phyloP scores from a whole-genome alignment of 2,329 filamentous ascomycete genomes.

The Aspergillus versicolor region DNA sequence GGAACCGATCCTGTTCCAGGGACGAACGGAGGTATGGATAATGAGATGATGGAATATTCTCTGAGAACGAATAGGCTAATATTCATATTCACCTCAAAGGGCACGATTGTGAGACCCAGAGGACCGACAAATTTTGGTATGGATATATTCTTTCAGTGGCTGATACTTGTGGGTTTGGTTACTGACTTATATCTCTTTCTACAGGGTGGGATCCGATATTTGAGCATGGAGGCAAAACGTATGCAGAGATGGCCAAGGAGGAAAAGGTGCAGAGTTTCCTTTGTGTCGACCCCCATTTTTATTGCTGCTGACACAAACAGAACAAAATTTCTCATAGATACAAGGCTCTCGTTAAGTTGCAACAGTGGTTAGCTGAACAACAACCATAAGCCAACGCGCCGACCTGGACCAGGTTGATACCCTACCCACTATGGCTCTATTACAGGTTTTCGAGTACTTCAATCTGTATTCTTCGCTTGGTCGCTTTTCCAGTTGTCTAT shows the following conservation, averaged over 20 bases:
- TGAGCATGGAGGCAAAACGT: constrained; percentile 87
- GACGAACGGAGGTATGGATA: constrained; percentile 69
- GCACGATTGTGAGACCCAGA: constrained; percentile 80
- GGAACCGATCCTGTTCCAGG: constrained; percentile 86
- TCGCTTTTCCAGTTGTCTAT: constrained; percentile 74
- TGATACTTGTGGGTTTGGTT: not conserved
- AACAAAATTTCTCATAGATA: constrained; percentile 91
- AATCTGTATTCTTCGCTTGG: constrained; percentile 29
- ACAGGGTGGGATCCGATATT: constrained; percentile 95
- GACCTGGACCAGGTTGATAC: not conserved
- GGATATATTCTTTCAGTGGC: constrained; percentile 23
- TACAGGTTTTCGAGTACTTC: constrained; percentile 11
- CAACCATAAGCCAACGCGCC: constrained; percentile 18
- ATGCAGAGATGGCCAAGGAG: constrained; percentile 91
- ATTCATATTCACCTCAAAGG: constrained; percentile 40
- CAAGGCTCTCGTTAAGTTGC: constrained; percentile 82
- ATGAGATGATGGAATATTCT: not conserved
- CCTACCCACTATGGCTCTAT: not conserved
- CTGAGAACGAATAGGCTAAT: constrained; percentile 5
- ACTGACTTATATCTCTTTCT: not conserved
- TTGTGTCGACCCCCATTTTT: not conserved
- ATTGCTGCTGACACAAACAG: constrained; percentile 34
- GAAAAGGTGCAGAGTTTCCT: constrained; percentile 66
- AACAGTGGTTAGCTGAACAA: constrained; percentile 68
- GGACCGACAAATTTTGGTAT: constrained; percentile 81